Evolutionary conservation across 2,329 filamentous ascomycete species (phyloP), one percentile per base, ranked within the genome.

Genomic region (Aureobasidium uvarum): DNA sequence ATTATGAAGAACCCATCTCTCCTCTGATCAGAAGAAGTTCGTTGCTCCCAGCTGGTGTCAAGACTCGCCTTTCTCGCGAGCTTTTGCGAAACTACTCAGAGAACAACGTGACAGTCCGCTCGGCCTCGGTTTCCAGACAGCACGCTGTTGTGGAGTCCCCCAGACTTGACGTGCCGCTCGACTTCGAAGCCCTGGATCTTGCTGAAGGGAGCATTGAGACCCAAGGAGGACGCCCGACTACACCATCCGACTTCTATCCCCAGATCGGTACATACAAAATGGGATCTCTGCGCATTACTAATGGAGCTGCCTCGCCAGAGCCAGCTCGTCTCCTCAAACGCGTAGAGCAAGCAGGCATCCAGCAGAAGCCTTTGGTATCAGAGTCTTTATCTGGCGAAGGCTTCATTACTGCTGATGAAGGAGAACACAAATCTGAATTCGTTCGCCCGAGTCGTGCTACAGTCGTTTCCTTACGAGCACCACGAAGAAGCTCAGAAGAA

Each of bases 211-310:
- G 60, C 13, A 66, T 70, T 25, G 70, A 59, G 16, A 16, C 28
- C 3, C 46, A 59, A 51, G 54, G 45, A 41, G 31, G n/a, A 8
- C 52, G 65, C 16, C 33, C 56, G 3, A 25, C 51, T 6, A 66
- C 65, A 11, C 65, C 65, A 28, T 62, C 74, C 4, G 79, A 81
- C 13, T 71, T 77, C 62, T 75, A 78, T 11, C 72, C 75, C 5
- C 77, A 80, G 54, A 72, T 80, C 36, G 79, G 80, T 5, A 73
- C 71, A 36, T 74, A 79, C 62, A 72, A 76, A 64, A 73, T 77
- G 7, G 81, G 81, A 8, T 78, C 79, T 3, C 72, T 82, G 10
- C 74, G 77, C 20, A 76, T 83, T 20, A 81, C 79, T 6, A 83
- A 83, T 65, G 81, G 80, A 10, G 74, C 76, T 18, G 74, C 78